Evolutionary conservation across 2,329 filamentous ascomycete species (phyloP).

Genomic region (Nothopassalora personata): DNA sequence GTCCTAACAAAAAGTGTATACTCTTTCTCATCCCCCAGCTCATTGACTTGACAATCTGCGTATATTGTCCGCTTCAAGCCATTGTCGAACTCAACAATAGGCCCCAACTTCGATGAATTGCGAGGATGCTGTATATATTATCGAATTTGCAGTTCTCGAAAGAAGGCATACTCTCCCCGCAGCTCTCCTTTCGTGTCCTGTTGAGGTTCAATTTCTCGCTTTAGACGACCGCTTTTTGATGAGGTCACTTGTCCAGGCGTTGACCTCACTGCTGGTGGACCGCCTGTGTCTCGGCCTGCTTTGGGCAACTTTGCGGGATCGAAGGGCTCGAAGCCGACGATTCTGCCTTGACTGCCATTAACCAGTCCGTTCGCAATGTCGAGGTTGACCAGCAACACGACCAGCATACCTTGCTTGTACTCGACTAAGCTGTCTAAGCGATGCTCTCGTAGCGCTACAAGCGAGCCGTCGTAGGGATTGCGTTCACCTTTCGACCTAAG

Average conservation of each 20-base stretch:
- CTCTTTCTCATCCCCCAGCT: slow-evolving; percentile 43
- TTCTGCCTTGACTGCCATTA: slow-evolving; percentile 46
- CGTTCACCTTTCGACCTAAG: slow-evolving; percentile 2
- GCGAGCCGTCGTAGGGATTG: slow-evolving; percentile 11
- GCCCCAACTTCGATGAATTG: slow-evolving; percentile 37
- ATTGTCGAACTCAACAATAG: slow-evolving; percentile 51
- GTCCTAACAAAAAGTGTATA: slow-evolving; percentile 51
- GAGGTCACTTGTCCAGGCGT: not conserved
- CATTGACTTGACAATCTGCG: slow-evolving; percentile 46
- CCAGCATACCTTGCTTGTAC: slow-evolving; percentile 50
- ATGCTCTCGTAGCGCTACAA: slow-evolving; percentile 33
- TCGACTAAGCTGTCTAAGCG: slow-evolving; percentile 42
- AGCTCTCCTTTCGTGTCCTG: slow-evolving; percentile 33
- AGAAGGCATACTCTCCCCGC: slow-evolving; percentile 30
- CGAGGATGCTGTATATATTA: slow-evolving; percentile 32
- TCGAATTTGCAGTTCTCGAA: slow-evolving; percentile 37
- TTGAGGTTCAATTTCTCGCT: slow-evolving; percentile 36
- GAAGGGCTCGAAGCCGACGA: slow-evolving; percentile 38
- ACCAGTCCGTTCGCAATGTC: slow-evolving; percentile 39
- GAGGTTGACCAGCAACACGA: slow-evolving; percentile 50
- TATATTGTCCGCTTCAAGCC: slow-evolving; percentile 45
- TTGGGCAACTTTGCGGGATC: slow-evolving; percentile 47
- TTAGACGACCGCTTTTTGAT: not conserved
- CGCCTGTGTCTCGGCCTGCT: not conserved
- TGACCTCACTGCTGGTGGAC: not conserved